Evolutionary conservation across 495 filamentous ascomycete genomes (phyloP).

Genomic region (Trichocladium uniseriatum): DNA sequence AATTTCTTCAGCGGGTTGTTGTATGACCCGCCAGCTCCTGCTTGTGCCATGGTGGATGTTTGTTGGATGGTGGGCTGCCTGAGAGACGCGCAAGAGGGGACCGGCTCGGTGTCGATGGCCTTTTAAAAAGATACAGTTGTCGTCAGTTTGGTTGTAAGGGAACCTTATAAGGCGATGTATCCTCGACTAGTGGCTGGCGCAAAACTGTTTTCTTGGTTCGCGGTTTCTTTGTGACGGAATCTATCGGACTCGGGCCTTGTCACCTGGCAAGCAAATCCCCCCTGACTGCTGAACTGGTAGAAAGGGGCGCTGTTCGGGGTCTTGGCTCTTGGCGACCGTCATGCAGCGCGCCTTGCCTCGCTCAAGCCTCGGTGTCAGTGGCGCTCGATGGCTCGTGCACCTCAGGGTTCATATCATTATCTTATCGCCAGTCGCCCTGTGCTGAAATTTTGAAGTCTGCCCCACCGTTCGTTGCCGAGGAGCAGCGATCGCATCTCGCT

Average conservation of each 20-base stretch:
- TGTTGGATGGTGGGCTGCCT: not conserved
- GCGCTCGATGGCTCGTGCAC: not conserved
- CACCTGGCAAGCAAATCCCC: not conserved
- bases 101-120: not conserved
- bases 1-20: slow-evolving; percentile 99
- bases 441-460: slow-evolving; percentile 19
- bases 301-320: slow-evolving; percentile 3
- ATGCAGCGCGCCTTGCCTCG: slow-evolving; percentile 10
- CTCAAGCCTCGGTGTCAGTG: no score
- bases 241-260: not conserved
- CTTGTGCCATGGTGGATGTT: slow-evolving; percentile 36
- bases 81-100: not conserved
- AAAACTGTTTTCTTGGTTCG: not conserved
- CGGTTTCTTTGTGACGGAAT: slow-evolving; percentile 1
- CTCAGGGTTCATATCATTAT: not conserved
- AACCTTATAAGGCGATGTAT: not conserved
- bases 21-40: slow-evolving; percentile 69
- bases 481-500: not conserved
- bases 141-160: no score
- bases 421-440: slow-evolving; percentile 12
- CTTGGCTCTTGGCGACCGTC: slow-evolving; percentile 25
- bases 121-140: not conserved
- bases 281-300: not conserved
- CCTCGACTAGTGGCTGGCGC: not conserved
- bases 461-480: slow-evolving; percentile 10